phyloP scores from a whole-genome alignment of 176 grass and related monocot genomes.

The Ensete ventricosum region DNA sequence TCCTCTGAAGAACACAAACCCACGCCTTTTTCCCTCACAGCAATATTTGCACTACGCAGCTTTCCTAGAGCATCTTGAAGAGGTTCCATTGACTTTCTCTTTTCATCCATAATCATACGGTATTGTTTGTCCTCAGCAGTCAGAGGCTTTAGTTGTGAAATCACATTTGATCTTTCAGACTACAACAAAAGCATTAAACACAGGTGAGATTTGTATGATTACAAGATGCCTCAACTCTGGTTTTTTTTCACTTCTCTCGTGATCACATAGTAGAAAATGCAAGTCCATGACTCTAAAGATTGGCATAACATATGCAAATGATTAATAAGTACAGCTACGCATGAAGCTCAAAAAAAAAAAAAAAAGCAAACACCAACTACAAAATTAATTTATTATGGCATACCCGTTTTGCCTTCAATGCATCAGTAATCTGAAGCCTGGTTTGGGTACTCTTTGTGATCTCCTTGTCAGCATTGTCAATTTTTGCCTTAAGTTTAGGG shows the following conservation, averaged over 20 bases:
- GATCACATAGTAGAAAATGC: not conserved
- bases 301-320: not conserved
- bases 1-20: conserved; percentile 86
- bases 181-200: conserved; percentile 19
- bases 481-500: conserved; percentile 71
- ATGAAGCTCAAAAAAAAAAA: not conserved
- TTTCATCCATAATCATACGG: conserved; percentile 53
- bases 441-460: conserved; percentile 69
- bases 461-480: conserved; percentile 72
- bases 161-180: conserved; percentile 54
- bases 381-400: not conserved
- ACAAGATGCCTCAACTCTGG: not conserved
- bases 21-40: conserved; percentile 55
- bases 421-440: conserved; percentile 42
- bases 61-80: conserved; percentile 65
- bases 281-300: not conserved
- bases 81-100: conserved; percentile 69
- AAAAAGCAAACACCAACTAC: not conserved
- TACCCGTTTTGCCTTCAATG: conserved; percentile 80
- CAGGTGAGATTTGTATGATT: not conserved
- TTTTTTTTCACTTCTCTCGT: not conserved
- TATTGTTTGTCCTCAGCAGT: conserved; percentile 65
- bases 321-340: not conserved
- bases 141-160: conserved; percentile 62
- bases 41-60: conserved; percentile 71